Base-by-base conservation (phyloP, 352 stramenopile species). In the Globisporangium viniferum region DNA sequence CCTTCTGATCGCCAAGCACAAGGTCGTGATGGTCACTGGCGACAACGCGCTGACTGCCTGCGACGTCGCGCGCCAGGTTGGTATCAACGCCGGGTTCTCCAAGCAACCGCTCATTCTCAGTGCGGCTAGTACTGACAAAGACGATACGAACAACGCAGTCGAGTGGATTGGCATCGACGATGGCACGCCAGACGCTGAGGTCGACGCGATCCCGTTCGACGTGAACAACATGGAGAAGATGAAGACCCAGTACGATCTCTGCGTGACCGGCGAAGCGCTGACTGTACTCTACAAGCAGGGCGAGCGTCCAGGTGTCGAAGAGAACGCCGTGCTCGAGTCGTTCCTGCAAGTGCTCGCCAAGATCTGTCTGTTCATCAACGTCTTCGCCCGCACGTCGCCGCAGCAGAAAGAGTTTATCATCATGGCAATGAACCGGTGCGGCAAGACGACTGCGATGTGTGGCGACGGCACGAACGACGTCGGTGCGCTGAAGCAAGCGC, bases 381-480 rank as follows among this genome's bases (percentile, higher is more conserved):
- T 99, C 6, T 99, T 98, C 77, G 94, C 96, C 20, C 79, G 96
- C 56, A 90, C 97, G 20, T 95, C 91, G 31, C 96, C 96, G 14
- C 72, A 90, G 39, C 93, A 98, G 57, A 99, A 99, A 71, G 94
- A 98, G 76, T 73, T 81, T 58, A 79, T 98, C 5, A 79, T 99
- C 56, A 82, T 88, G 46, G 87, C 90, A 4, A 86, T 98, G 24
- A 98, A 98, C 73, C 76, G 78, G 2, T 77, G 70, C n/a, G 94
- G 93, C 12, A 75, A 80, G 75, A 93, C 69, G 20, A 98, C 92
- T 2, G 77, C 97, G 1, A 98, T 98, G 94, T 99, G 96, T 66
- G 96, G 96, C n/a, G 96, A 99, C 68, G 96, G 96, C 53, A 97
- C 90, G 8, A 99, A 99, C 75, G 97, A 99, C 74, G 90, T 98